Percentiles rank a stretch among this genome's conserved stretches.
Evolutionary conservation across 495 filamentous ascomycete genomes (phyloP).

Genomic region (Aspergillus coremiiformis): DNA sequence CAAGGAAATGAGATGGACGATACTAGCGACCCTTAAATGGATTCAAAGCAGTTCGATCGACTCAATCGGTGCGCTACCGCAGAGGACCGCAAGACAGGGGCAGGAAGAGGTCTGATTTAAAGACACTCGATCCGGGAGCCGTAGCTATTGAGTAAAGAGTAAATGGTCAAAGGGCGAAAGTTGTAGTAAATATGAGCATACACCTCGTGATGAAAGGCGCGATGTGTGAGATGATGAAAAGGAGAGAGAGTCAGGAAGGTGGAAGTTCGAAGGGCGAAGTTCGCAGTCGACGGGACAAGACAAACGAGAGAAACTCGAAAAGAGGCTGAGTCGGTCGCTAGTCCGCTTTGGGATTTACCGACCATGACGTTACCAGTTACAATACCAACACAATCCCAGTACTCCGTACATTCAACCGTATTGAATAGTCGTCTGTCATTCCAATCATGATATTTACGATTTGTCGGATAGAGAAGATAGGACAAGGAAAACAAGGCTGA

Average conservation of each 20-base stretch:
- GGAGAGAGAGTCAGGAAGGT: slow-evolving; percentile 4
- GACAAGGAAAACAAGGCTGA: not conserved
- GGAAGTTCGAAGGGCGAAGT: slow-evolving; percentile 9
- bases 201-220: slow-evolving; percentile 13
- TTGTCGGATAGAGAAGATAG: not conserved
- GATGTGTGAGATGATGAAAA: slow-evolving; percentile 14
- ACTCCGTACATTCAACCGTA: not conserved
- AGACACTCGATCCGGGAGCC: not conserved
- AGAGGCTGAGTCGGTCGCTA: slow-evolving; percentile 12
- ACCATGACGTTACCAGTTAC: not conserved
- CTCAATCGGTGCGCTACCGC: not conserved
- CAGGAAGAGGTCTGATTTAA: not conserved
- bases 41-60: not conserved
- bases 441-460: not conserved
- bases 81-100: not conserved
- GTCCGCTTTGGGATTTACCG: slow-evolving; percentile 3
- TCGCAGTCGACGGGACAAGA: too few relatives aligned
- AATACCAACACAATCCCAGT: not conserved
- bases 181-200: slow-evolving; percentile 6
- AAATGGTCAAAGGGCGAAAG: slow-evolving; percentile 9
- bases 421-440: too few relatives aligned
- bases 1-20: not conserved
- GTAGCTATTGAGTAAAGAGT: not conserved
- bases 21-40: not conserved
- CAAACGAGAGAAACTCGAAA: slow-evolving; percentile 2